Evolutionary conservation across 345 rosid genomes (phyloP).

Genomic region (Brassica rapa): DNA sequence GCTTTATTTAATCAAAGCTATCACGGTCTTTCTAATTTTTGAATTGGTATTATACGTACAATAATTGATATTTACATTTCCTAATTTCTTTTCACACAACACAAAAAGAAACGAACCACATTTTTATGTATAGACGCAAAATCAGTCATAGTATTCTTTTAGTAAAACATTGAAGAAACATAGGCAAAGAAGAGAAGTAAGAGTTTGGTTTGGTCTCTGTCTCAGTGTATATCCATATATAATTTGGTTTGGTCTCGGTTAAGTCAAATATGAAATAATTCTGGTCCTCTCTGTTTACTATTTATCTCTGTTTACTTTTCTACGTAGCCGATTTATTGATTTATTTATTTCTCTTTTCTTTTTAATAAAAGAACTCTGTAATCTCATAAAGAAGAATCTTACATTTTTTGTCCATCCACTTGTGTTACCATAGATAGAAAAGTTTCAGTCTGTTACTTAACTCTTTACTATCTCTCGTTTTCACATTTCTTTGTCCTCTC

Average conservation of each 20-base stretch:
- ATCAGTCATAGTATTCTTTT: neutral
- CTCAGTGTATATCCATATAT: neutral
- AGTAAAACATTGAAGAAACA: neutral
- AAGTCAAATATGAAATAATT: constrained; percentile 23
- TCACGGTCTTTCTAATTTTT: neutral
- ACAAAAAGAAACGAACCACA: neutral
- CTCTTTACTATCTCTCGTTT: neutral
- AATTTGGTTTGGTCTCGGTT: neutral
- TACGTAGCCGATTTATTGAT: neutral
- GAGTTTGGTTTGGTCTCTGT: constrained; percentile 26
- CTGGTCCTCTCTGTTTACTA: constrained; percentile 7
- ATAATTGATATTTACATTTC: neutral
- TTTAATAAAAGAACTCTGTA: neutral
- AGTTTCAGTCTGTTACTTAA: constrained; percentile 1
- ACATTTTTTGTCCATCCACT: neutral
- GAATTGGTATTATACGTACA: neutral
- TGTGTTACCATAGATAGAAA: constrained; percentile 9
- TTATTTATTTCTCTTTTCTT: neutral
- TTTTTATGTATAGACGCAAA: neutral
- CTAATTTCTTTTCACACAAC: neutral
- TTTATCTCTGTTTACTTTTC: constrained; percentile 11
- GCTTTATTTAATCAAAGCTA: neutral
- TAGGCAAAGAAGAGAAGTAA: neutral
- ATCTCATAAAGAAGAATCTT: neutral
- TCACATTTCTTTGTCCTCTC: neutral